phyloP scores from a whole-genome alignment of 495 filamentous ascomycete genomes.

The Penicillium cataractarum region DNA sequence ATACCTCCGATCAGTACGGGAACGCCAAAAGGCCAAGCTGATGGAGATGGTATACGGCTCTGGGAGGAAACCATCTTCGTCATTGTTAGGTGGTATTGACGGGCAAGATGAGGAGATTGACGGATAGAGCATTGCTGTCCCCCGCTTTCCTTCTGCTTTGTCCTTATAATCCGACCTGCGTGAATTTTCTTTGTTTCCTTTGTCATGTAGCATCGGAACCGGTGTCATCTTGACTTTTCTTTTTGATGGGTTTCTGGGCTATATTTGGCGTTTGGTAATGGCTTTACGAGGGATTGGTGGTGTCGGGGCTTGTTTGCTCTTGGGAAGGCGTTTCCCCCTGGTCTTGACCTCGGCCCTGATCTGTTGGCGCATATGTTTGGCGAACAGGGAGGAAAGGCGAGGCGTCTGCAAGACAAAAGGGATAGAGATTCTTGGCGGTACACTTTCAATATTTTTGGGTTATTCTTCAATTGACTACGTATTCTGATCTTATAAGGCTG shows the following conservation, averaged over 20 bases:
- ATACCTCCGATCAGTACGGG: conserved; percentile 71
- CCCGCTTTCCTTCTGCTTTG: background rate
- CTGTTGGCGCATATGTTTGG: conserved; percentile 7
- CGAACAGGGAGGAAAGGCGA: conserved; percentile 5
- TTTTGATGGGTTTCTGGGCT: background rate
- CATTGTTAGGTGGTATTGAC: conserved; percentile 33
- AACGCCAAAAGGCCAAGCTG: conserved; percentile 78
- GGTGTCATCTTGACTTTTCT: conserved; percentile 8
- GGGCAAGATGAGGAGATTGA: conserved; percentile 22
- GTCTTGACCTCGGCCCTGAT: conserved; percentile 8
- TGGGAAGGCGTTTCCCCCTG: conserved; percentile 2
- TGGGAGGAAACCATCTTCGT: conserved; percentile 40
- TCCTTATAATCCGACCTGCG: background rate
- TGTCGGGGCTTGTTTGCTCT: background rate
- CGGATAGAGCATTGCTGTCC: background rate
- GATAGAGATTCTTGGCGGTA: conserved; percentile 1
- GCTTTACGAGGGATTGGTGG: background rate
- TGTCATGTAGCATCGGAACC: conserved; percentile 10
- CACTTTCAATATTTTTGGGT: background rate
- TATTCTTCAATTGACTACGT: background rate
- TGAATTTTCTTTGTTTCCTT: background rate
- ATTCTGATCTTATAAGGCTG: background rate
- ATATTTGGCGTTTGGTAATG: background rate
- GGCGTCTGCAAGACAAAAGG: conserved; percentile 5
- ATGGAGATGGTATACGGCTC: conserved; percentile 79